Evolutionary conservation across 2,329 filamentous ascomycete species (phyloP).

Genomic region (Cytospora leucostoma): DNA sequence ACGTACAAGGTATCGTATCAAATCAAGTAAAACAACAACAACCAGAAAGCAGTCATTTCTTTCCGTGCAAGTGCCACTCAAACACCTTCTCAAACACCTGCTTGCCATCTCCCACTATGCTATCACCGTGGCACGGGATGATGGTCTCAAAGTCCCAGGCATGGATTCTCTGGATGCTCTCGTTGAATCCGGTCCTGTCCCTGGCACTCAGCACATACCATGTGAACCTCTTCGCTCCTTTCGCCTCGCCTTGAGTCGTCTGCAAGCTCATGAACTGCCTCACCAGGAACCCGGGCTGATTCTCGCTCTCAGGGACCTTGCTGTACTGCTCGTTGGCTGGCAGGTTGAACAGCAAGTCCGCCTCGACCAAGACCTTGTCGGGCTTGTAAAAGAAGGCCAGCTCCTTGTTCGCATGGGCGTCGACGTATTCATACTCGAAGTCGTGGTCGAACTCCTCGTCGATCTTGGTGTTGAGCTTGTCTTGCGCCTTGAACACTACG

Average conservation of each 20-base stretch:
- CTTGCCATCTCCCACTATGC: constrained; percentile 74
- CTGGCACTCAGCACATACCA: constrained; percentile 70
- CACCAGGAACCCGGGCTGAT: constrained; percentile 41
- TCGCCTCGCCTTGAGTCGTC: constrained; percentile 64
- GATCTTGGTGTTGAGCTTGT: constrained; percentile 55
- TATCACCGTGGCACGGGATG: constrained; percentile 92
- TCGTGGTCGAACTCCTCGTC: constrained; percentile 80
- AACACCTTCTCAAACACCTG: constrained; percentile 75
- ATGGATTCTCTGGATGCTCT: constrained; percentile 68
- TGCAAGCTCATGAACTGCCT: constrained; percentile 56
- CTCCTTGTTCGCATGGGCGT: constrained; percentile 80
- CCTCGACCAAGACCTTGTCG: constrained; percentile 77
- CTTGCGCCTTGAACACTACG: constrained; percentile 64
- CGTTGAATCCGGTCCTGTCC: constrained; percentile 69
- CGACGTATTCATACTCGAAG: constrained; percentile 83
- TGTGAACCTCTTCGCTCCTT: constrained; percentile 75
- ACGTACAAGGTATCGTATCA: not conserved
- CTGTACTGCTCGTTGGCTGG: constrained; percentile 86
- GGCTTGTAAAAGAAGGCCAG: constrained; percentile 84
- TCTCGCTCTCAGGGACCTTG: constrained; percentile 52
- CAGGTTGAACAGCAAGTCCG: constrained; percentile 89
- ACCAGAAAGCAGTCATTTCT: constrained; percentile 28
- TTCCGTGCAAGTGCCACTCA: constrained; percentile 71
- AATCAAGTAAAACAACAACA: not conserved
- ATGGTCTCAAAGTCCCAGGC: constrained; percentile 83